Conservation (phyloP, 2,329 filamentous ascomycete genomes). For the Arthrobotrys sphaeroides region DNA sequence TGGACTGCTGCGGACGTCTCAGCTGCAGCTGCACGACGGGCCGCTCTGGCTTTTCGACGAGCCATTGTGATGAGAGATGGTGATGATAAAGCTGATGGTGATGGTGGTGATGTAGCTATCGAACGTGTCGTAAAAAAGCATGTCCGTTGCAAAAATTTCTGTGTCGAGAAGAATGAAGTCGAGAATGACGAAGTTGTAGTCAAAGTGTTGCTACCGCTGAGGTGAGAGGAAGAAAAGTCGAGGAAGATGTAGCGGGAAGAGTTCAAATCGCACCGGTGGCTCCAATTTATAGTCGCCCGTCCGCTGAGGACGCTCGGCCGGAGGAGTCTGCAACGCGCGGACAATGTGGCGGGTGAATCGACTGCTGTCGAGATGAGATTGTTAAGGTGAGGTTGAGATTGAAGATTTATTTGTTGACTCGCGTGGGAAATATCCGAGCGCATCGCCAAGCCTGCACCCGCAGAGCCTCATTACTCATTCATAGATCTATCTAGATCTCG, state of each 20-base stretch:
- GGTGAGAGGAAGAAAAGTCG: not conserved
- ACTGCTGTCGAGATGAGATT: not conserved
- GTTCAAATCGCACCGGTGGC: not conserved
- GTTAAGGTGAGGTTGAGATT: not conserved
- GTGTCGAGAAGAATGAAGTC: not conserved
- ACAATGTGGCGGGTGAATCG: slow-evolving; percentile 20
- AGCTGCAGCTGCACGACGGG: not conserved
- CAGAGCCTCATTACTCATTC: slow-evolving; percentile 25
- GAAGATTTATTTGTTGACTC: slow-evolving; percentile 1
- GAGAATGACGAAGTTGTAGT: no score
- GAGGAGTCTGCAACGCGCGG: not conserved
- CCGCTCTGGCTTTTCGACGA: slow-evolving; percentile 27
- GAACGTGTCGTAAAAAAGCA: not conserved
- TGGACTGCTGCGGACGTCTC: not conserved
- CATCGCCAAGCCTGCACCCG: slow-evolving; percentile 22
- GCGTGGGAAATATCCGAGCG: slow-evolving; percentile 9
- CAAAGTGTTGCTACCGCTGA: not conserved
- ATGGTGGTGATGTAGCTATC: not conserved
- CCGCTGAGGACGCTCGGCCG: slow-evolving; percentile 14
- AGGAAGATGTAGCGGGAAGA: not conserved
- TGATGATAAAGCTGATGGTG: not conserved
- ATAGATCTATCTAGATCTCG: not conserved
- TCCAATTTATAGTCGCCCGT: not conserved
- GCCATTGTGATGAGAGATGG: slow-evolving; percentile 18
- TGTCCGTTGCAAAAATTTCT: not conserved